phyloP scores from a whole-genome alignment of 306 rosid species.

The Purshia tridentata region DNA sequence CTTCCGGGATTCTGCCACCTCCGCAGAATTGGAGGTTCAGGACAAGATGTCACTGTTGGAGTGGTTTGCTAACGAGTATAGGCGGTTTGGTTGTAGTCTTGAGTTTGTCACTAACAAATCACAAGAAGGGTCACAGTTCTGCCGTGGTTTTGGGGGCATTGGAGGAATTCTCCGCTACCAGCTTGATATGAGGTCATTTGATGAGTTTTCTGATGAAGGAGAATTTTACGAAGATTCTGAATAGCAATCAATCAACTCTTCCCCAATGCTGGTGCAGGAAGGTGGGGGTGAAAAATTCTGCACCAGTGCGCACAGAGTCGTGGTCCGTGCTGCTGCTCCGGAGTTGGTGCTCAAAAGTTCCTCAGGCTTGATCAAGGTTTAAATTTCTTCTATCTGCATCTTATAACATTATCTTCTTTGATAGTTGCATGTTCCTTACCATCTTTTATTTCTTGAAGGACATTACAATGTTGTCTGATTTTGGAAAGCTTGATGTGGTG shows the following conservation, averaged over 20 bases:
- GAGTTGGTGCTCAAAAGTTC: slow-evolving; percentile 5
- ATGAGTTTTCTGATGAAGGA: slow-evolving; percentile 67
- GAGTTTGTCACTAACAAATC: slow-evolving; percentile 91
- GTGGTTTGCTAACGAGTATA: slow-evolving; percentile 91
- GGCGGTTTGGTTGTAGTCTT: slow-evolving; percentile 66
- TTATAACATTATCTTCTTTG: background rate
- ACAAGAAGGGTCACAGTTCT: slow-evolving; percentile 90
- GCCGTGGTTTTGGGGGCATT: slow-evolving; percentile 91
- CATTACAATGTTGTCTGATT: slow-evolving; percentile 10
- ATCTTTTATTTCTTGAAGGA: slow-evolving; percentile 12
- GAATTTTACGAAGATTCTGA: slow-evolving; percentile 65
- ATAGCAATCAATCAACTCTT: slow-evolving; percentile 44
- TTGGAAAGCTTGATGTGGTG: slow-evolving; percentile 9
- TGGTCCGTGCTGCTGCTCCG: slow-evolving; percentile 17
- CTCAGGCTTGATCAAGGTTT: slow-evolving; percentile 26
- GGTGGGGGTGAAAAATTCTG: slow-evolving; percentile 33
- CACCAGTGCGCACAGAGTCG: slow-evolving; percentile 33
- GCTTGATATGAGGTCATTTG: slow-evolving; percentile 78
- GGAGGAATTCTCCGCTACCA: slow-evolving; percentile 94
- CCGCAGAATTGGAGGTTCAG: slow-evolving; percentile 72
- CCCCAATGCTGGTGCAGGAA: slow-evolving; percentile 43
- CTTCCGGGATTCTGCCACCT: slow-evolving; percentile 48
- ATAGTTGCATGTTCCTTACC: background rate
- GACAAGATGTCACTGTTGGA: slow-evolving; percentile 74
- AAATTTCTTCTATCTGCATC: background rate